A percentile compares a stretch with the other conserved stretches of the same genome.
Conservation (phyloP, 2,329 filamentous ascomycete species). For the Triangularia verruculosa region DNA sequence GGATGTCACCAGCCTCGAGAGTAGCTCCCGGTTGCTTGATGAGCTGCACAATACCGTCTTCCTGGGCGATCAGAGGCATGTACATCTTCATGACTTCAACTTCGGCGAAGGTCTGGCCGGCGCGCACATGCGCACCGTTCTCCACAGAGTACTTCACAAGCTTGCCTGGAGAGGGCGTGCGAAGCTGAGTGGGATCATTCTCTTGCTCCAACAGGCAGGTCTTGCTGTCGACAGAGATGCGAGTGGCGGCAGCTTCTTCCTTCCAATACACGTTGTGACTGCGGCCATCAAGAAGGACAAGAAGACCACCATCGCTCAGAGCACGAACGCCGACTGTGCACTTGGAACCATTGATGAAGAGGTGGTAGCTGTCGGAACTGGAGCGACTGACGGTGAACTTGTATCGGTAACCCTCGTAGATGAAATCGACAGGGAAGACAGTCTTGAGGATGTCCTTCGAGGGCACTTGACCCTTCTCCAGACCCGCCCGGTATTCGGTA, state of each 20-base stretch:
- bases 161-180: slow-evolving; percentile 93
- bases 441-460: slow-evolving; percentile 97
- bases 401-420: slow-evolving; percentile 94
- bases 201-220: slow-evolving; percentile 97
- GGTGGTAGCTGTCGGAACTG: slow-evolving; percentile 88
- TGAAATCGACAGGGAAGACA: slow-evolving; percentile 96
- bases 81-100: slow-evolving; percentile 99
- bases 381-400: slow-evolving; percentile 97
- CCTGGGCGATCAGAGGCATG: slow-evolving; percentile 93
- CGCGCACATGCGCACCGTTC: slow-evolving; percentile 88
- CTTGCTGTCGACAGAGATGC: slow-evolving; percentile 95
- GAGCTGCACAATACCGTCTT: slow-evolving; percentile 93
- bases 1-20: slow-evolving; percentile 93
- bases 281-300: slow-evolving; percentile 85
- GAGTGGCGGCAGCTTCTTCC: slow-evolving; percentile 93
- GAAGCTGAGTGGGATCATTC: slow-evolving; percentile 96
- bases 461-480: slow-evolving; percentile 96
- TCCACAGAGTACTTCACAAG: slow-evolving; percentile 97
- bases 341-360: slow-evolving; percentile 99
- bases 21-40: slow-evolving; percentile 99
- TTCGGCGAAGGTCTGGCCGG: slow-evolving; percentile 91
- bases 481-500: slow-evolving; percentile 77
- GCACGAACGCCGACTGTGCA: slow-evolving; percentile 90
- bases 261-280: slow-evolving; percentile 99
- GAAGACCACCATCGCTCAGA: slow-evolving; percentile 87